Conservation (phyloP, 2,329 filamentous ascomycete species). For the Colletotrichum viniferum region DNA sequence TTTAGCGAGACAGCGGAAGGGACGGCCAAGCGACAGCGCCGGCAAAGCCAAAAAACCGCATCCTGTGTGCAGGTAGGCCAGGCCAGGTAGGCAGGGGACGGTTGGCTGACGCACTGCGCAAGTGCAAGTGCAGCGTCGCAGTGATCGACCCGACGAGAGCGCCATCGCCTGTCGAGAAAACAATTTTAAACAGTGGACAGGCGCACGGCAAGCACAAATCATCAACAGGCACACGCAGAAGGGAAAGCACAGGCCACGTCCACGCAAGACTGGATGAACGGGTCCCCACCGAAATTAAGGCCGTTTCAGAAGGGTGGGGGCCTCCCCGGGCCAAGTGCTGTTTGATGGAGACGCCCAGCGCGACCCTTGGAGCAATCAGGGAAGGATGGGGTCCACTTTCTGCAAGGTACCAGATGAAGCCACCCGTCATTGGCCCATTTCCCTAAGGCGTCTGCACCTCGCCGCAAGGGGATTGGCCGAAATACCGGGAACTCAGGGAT, state of each 20-base stretch:
- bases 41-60: neutral
- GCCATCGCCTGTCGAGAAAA: neutral
- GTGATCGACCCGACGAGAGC: neutral
- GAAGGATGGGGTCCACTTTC: neutral
- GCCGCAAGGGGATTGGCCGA: conserved; percentile 3
- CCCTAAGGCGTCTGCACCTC: neutral
- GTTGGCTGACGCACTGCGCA: neutral
- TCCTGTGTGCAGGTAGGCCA: neutral
- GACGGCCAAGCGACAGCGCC: neutral
- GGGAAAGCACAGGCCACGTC: conserved; percentile 1
- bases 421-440: neutral
- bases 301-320: conserved; percentile 21
- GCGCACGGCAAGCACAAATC: neutral
- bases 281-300: conserved; percentile 24
- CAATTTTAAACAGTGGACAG: neutral
- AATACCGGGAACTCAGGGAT: neutral
- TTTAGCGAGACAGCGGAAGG: conserved; percentile 2
- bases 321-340: conserved; percentile 12
- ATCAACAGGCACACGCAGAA: neutral
- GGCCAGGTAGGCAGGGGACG: neutral
- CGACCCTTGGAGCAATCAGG: conserved; percentile 24
- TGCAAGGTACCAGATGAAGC: conserved; percentile 24
- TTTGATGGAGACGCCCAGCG: conserved; percentile 13
- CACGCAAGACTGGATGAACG: conserved; percentile 23
- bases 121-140: neutral